phyloP scores from a whole-genome alignment of 2,329 filamentous ascomycete species.

The Xylaria sp. region DNA sequence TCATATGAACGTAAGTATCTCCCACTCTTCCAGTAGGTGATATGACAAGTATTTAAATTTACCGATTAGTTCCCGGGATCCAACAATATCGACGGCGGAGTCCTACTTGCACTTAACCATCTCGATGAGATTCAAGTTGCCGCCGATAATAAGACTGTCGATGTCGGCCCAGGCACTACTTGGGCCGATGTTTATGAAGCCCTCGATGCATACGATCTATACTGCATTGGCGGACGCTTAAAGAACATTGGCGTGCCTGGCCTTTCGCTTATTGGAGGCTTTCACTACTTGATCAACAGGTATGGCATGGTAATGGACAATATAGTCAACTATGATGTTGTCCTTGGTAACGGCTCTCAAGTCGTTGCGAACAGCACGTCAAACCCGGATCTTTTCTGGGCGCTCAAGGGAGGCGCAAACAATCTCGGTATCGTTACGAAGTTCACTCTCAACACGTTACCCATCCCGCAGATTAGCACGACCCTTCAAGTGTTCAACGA shows the following conservation, averaged over 20 bases:
- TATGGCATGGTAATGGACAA: constrained; percentile 47
- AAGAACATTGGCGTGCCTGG: constrained; percentile 48
- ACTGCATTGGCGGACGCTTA: constrained; percentile 48
- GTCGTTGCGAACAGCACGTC: constrained; percentile 40
- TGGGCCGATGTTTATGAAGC: constrained; percentile 48
- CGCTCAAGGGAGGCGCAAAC: constrained; percentile 46
- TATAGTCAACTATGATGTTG: constrained; percentile 42
- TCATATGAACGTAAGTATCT: constrained; percentile 46
- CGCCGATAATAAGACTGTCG: neutral
- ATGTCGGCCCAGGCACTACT: neutral
- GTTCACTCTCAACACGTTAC: constrained; percentile 39
- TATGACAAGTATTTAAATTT: too few relatives aligned
- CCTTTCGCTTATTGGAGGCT: constrained; percentile 47
- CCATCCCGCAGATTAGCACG: constrained; percentile 44
- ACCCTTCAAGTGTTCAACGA: constrained; percentile 5
- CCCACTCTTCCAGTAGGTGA: too few relatives aligned
- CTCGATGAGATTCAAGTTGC: constrained; percentile 36
- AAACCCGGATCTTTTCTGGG: constrained; percentile 44
- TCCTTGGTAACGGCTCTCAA: constrained; percentile 44
- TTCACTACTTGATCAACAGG: constrained; percentile 47
- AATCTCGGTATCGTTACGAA: constrained; percentile 34
- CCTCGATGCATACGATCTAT: constrained; percentile 41
- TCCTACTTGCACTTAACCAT: constrained; percentile 41
- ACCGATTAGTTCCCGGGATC: constrained; percentile 44
- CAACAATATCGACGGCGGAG: constrained; percentile 44